Evolutionary conservation across 768 basidiomycete genomes (phyloP).

Genomic region (Termitomyces sp.): DNA sequence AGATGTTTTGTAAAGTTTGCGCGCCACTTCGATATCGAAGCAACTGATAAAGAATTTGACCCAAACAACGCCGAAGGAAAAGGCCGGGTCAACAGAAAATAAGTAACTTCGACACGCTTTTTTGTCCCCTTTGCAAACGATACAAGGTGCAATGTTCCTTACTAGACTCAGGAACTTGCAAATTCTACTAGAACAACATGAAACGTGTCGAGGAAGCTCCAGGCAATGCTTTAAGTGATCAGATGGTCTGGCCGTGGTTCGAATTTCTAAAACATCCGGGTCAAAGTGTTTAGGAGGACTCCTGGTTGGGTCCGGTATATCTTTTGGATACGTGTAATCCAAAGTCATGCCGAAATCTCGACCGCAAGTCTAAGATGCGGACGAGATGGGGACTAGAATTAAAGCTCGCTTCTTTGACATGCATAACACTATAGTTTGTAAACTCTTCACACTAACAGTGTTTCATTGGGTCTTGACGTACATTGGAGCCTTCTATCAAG

Average conservation of each 20-base stretch:
- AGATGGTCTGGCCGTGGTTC: conserved; percentile 27
- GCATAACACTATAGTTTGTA: conserved; percentile 15
- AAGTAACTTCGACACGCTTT: conserved; percentile 53
- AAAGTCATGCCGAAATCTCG: conserved; percentile 23
- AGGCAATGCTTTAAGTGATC: not conserved
- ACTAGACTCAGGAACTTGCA: conserved; percentile 29
- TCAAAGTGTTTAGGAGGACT: conserved; percentile 27
- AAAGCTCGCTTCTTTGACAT: not conserved
- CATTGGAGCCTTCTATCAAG: conserved; percentile 23
- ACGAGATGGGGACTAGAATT: conserved; percentile 4
- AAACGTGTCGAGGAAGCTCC: not conserved
- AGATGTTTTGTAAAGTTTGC: conserved; percentile 53
- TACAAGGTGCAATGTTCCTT: conserved; percentile 23
- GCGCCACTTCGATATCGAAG: conserved; percentile 54
- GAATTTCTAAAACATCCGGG: conserved; percentile 27
- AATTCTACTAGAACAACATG: conserved; percentile 17
- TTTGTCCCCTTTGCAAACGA: conserved; percentile 14
- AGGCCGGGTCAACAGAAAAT: conserved; percentile 42
- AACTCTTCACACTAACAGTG: conserved; percentile 6
- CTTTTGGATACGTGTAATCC: conserved; percentile 18
- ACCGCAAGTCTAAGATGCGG: conserved; percentile 18
- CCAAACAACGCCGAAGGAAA: not conserved
- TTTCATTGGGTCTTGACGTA: conserved; percentile 17
- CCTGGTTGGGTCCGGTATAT: conserved; percentile 19
- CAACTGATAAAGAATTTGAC: not conserved